A percentile compares a stretch with the other conserved stretches of the same genome.
phyloP scores from a whole-genome alignment of 1,284 basidiomycete genomes.

The Nidula niveotomentosa region DNA sequence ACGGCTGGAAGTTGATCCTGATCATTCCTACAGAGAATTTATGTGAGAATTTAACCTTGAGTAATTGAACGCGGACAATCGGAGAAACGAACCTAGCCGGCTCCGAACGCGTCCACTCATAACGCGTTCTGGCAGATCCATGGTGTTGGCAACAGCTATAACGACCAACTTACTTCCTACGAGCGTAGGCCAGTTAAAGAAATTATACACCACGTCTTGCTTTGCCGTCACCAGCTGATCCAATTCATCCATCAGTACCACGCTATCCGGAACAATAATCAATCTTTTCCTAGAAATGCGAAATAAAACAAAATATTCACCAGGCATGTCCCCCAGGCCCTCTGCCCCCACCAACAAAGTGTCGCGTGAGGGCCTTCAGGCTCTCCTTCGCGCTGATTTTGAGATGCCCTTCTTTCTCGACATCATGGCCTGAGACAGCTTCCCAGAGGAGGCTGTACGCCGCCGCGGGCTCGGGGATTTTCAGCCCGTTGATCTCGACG shows the following conservation, averaged over 20 bases:
- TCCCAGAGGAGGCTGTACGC: constrained; percentile 93
- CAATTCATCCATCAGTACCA: constrained; percentile 97
- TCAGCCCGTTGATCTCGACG: constrained; percentile 97
- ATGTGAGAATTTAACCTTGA: too few species aligned
- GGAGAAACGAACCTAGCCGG: constrained; percentile 68
- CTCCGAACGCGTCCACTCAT: constrained; percentile 93
- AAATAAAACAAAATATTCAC: constrained; percentile 31
- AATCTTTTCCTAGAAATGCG: neutral
- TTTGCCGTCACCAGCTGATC: constrained; percentile 96
- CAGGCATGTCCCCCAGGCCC: constrained; percentile 75
- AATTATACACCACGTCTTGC: constrained; percentile 98
- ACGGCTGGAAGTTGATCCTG: constrained; percentile 94
- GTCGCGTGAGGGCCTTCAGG: constrained; percentile 59
- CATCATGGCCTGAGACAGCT: constrained; percentile 76
- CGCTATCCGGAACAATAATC: constrained; percentile 45
- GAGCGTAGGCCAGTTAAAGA: constrained; percentile 99
- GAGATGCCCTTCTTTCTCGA: constrained; percentile 57
- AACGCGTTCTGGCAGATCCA: constrained; percentile 95
- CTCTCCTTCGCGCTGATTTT: constrained; percentile 72
- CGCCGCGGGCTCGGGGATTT: constrained; percentile 85
- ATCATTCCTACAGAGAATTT: constrained; percentile 88
- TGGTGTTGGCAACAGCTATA: constrained; percentile 97
- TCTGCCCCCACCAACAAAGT: constrained; percentile 54
- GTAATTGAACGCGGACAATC: neutral
- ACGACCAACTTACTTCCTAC: constrained; percentile 88